Evolutionary conservation across 257 asterid genomes (phyloP), one percentile per base, ranked within the genome.

Genomic region (Ophiorrhiza pumila): DNA sequence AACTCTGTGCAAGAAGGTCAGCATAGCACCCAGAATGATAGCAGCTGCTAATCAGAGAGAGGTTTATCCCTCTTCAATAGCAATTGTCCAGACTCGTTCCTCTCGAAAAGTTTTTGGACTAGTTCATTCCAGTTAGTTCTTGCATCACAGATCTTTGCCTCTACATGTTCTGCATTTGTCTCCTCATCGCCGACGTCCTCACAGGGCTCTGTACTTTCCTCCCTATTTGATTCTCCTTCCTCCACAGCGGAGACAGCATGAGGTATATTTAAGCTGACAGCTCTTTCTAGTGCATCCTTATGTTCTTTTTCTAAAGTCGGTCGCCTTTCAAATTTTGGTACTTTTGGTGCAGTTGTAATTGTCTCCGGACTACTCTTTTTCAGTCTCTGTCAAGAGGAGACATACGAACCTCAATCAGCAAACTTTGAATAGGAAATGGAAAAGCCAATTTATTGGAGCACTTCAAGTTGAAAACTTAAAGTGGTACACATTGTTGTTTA

Each of bases 281-380:
- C 99, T 81, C 97, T 88, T 76, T 94, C 90, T 71, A 94, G 59
- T 37, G 99, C 99, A 71, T 88, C 96, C 77, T 85, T 86, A 88
- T 94, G 99, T 84, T 94, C 99, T 69, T 87, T 86, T 78, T 91
- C 93, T 35, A 91, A 57, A 4, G 98, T 90, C 68, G 74, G 77
- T 82, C 81, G 74, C 82, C 98, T 86, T 31, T 77, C 86, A 23
- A 94, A 71, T 78, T 81, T 90, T 81, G 85, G 92, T 65, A 81
- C 89, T 59, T 65, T 70, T 15, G 98, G 99, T 2, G 97, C 91
- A 14, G 86, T 80, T 17, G 87, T 90, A 37, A 79, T 70, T 32
- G 89, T 74, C 63, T 79, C 80, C 56, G 72, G 57, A 59, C 81
- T 79, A 6, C 34, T 75, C 76, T 85, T 92, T 82, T 84, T 86